Conservation (phyloP, 1,284 basidiomycete species). For the Leucoagaricus sp. region DNA sequence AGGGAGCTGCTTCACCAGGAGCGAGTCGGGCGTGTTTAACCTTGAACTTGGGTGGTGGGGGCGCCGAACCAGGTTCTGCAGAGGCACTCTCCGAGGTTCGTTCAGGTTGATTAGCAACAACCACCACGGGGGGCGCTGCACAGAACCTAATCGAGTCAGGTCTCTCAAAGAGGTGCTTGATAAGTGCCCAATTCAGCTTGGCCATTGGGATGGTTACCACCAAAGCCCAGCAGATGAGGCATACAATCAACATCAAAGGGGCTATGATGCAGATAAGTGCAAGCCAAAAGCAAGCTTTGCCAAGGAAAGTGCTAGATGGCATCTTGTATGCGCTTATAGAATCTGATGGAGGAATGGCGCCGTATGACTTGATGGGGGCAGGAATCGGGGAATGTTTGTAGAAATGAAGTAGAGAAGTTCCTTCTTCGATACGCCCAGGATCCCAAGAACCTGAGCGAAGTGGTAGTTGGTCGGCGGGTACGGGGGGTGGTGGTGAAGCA, state of each 20-base stretch:
- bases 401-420: slow-evolving; percentile 41
- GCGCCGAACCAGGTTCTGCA: slow-evolving; percentile 12
- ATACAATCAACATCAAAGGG: slow-evolving; percentile 86
- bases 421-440: slow-evolving; percentile 28
- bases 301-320: slow-evolving; percentile 50
- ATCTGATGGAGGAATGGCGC: slow-evolving; percentile 44
- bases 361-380: slow-evolving; percentile 64
- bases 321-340: slow-evolving; percentile 23
- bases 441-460: slow-evolving; percentile 4
- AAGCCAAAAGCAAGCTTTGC: slow-evolving; percentile 81
- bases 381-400: slow-evolving; percentile 28
- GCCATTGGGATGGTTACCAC: slow-evolving; percentile 98
- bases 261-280: slow-evolving; percentile 78
- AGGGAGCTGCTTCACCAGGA: slow-evolving; percentile 74
- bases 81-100: slow-evolving; percentile 23
- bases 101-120: slow-evolving; percentile 36
- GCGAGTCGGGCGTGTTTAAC: slow-evolving; percentile 54
- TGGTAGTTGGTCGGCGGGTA: no score
- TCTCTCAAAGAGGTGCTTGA: slow-evolving; percentile 80
- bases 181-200: slow-evolving; percentile 91
- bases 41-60: slow-evolving; percentile 40
- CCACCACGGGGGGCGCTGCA: slow-evolving; percentile 67
- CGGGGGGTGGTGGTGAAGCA: slow-evolving; percentile 21
- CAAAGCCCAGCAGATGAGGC: slow-evolving; percentile 89
- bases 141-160: slow-evolving; percentile 93